Evolutionary conservation across 495 filamentous ascomycete genomes (phyloP), one percentile per base, ranked within the genome.

Genomic region (Talaromyces wortmannii): DNA sequence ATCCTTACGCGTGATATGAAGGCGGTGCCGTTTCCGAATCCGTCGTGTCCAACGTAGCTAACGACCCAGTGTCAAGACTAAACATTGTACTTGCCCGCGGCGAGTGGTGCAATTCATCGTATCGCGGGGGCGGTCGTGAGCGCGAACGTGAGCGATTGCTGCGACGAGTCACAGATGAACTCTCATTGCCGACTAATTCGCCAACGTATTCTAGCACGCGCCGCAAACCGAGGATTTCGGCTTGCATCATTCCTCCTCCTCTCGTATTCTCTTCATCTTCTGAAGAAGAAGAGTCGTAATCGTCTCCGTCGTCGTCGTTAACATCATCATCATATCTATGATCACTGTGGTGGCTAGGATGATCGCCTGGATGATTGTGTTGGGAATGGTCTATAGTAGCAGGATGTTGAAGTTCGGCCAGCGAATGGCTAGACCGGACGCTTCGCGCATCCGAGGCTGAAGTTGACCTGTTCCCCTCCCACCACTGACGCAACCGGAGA

Each of bases 301-400:
- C 82, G 72, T 31, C 73, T 72, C 2, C 70, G 64, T 67, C 53
- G 53, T 42, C 48, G 17, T 50, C 45, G 45, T 83, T 70, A 59
- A 83, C 78, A 7, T 69, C 64, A 32, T 52, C 11, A 45, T 18
- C 11, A 53, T 54, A 0, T 56, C 52, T 65, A 71, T 55, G 3
- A 49, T 53, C 2, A 55, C 57, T 51, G 63, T 60, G 13, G 8
- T 40, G 36, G 36, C 8, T 40, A 23, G 36, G 36, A 40, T 40
- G 36, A 40, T 40, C 36, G 36, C 23, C 4, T 23, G 23, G 23
- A 23, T 23, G 23, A 4, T 23, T 23, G 23, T 23, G 23, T 23
- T 23, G 23, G 23, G 23, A 23, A 23, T 23, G 23, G 23, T 23
- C 23, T 23, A 23, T 4, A 23, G 23, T 4, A 23, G 23, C 23